Percentiles rank a stretch among this genome's conserved stretches.
Conservation (phyloP, 257 asterid species). For the Cinchona pubescens region DNA sequence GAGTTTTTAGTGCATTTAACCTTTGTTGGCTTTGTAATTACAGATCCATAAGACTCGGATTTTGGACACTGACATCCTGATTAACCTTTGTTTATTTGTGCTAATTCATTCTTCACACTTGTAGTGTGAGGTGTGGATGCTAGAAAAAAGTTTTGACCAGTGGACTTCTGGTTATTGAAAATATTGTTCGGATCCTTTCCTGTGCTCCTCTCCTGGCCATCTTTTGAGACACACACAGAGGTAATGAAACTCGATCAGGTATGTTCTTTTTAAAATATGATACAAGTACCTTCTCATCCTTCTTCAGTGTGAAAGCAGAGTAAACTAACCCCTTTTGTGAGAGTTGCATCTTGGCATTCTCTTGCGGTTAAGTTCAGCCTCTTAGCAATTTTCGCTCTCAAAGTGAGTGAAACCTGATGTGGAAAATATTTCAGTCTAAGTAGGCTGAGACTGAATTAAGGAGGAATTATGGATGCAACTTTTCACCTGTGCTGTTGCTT, state of each 20-base stretch:
- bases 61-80: conserved; percentile 37
- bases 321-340: conserved; percentile 14
- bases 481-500: neutral
- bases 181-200: conserved; percentile 37
- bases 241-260: conserved; percentile 55
- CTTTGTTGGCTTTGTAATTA: conserved; percentile 37
- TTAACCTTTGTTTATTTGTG: conserved; percentile 31
- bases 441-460: conserved; percentile 7
- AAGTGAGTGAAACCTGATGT: neutral
- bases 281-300: neutral
- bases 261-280: conserved; percentile 27
- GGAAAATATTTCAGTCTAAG: no score
- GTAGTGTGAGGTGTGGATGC: conserved; percentile 62
- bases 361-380: conserved; percentile 10
- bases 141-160: conserved; percentile 54
- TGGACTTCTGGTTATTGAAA: conserved; percentile 53
- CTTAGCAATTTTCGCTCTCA: neutral
- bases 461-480: conserved; percentile 3
- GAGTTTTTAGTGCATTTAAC: conserved; percentile 24
- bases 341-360: conserved; percentile 17
- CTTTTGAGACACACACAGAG: conserved; percentile 36
- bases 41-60: conserved; percentile 40
- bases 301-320: conserved; percentile 18
- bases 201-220: conserved; percentile 45
- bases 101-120: conserved; percentile 53